These are phyloP conservation scores for Clavispora fructus DNA, from an alignment of 805 yeast genomes.

Conservation along the genomic window DNA sequence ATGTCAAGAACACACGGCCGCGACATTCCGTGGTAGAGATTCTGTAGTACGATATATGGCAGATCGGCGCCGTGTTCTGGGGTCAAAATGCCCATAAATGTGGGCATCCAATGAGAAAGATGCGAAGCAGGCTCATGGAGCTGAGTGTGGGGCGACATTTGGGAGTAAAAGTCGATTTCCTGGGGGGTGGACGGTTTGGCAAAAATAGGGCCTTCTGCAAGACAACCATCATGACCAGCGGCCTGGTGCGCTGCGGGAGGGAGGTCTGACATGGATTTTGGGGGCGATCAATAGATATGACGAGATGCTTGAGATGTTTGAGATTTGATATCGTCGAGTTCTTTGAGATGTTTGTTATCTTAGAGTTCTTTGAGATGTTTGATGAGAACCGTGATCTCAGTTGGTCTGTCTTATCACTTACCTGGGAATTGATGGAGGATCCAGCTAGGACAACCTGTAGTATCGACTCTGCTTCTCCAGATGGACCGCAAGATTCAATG, in stretches of 20 bases:
- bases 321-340: no score
- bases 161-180: constrained; percentile 73
- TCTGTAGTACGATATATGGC: constrained; percentile 62
- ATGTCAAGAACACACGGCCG: constrained; percentile 77
- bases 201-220: constrained; percentile 65
- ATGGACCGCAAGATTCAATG: no score
- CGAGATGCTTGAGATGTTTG: no score
- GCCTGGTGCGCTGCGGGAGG: constrained; percentile 52
- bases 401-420: no score
- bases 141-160: constrained; percentile 16
- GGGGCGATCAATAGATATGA: no score
- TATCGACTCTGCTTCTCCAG: no score
- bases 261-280: background rate
- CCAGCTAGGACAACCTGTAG: no score
- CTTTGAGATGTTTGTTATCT: no score
- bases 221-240: constrained; percentile 87
- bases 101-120: constrained; percentile 57
- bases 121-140: constrained; percentile 21
- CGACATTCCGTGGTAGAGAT: constrained; percentile 54
- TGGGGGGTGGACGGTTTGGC: constrained; percentile 60
- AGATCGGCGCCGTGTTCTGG: constrained; percentile 3
- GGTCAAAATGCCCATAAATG: constrained; percentile 52
- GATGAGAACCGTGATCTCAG: no score
- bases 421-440: no score
- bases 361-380: no score